Evolutionary conservation across 1,284 basidiomycete species (phyloP), one percentile per base, ranked within the genome.

Genomic region (Naganishia sp.): DNA sequence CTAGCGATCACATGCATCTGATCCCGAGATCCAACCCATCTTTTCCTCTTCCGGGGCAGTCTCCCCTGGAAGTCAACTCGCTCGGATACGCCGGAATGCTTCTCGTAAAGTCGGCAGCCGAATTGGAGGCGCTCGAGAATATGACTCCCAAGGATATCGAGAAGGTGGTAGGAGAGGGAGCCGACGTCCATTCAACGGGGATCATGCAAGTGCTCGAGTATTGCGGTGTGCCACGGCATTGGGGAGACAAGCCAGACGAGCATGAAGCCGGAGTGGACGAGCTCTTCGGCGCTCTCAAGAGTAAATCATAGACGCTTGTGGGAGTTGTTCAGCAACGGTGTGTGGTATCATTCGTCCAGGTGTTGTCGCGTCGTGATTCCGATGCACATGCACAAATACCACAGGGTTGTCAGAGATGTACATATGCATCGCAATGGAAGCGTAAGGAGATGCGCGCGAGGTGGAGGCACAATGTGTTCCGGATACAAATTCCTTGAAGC

Each of bases 11-110:
- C 77, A 82, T 94, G 70, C 87, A 94, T 76, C 68, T 94, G 65
- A 86, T 94, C 72, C 92, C 92, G 25, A 85, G 92, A 50, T 83
- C 82, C 61, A 25, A 67, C 25, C 77, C 79, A 7, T 68, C 68
- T 0, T 79, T 71, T 73, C 68, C 71, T 1, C 69, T 79, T 0
- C 70, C 70, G 10, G 43, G 43, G 17, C 50, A 51, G 41, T 42
- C 66, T 28, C 65, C 70, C 10, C 76, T 94, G 50, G 85, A 85
- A 71, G 82, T 94, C 42, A 94, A 94, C 76, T 84, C 91, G 54
- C 83, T 93, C 43, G 92, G 90, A n/a, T 94, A 88, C 75, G 89
- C 90, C 15, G 92, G 92, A 2, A 85, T 90, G 86, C 73, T 94
- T 67, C 84, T 94, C 57, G 90, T 90, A 49, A 90, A 88, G 81